phyloP scores from a whole-genome alignment of 345 rosid genomes.

The Populus tremula region DNA sequence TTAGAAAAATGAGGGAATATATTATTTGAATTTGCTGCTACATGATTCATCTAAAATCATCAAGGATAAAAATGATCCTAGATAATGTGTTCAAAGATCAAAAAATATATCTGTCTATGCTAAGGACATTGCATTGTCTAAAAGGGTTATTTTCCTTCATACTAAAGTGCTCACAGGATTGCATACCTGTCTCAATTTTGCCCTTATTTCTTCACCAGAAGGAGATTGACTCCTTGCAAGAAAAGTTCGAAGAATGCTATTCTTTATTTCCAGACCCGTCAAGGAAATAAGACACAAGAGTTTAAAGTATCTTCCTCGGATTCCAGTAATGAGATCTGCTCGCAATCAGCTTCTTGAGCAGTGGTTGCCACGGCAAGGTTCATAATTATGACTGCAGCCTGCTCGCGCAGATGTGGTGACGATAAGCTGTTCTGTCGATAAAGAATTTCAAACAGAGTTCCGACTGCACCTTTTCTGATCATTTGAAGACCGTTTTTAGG shows the following conservation, averaged over 20 bases:
- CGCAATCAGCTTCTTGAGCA: constrained; percentile 10
- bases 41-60: not conserved
- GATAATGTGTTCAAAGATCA: not conserved
- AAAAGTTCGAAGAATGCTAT: constrained; percentile 27
- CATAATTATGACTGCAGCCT: constrained; percentile 24
- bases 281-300: constrained; percentile 29
- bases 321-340: constrained; percentile 24
- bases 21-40: not conserved
- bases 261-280: constrained; percentile 28
- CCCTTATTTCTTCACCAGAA: constrained; percentile 21
- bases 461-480: constrained; percentile 25
- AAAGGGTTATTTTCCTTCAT: no score
- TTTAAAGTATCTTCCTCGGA: constrained; percentile 27
- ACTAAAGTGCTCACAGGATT: not conserved
- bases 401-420: constrained; percentile 25
- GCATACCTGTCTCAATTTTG: constrained; percentile 31
- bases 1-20: not conserved
- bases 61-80: not conserved
- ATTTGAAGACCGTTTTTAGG: constrained; percentile 30
- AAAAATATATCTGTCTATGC: not conserved
- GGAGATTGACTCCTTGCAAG: constrained; percentile 21
- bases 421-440: constrained; percentile 27
- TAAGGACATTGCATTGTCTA: not conserved
- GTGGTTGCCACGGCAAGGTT: constrained; percentile 26
- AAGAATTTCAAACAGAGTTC: constrained; percentile 28